A percentile compares a stretch with the other conserved stretches of the same genome.
Conservation (phyloP, 495 filamentous ascomycete genomes). For the Penicillium angulare region DNA sequence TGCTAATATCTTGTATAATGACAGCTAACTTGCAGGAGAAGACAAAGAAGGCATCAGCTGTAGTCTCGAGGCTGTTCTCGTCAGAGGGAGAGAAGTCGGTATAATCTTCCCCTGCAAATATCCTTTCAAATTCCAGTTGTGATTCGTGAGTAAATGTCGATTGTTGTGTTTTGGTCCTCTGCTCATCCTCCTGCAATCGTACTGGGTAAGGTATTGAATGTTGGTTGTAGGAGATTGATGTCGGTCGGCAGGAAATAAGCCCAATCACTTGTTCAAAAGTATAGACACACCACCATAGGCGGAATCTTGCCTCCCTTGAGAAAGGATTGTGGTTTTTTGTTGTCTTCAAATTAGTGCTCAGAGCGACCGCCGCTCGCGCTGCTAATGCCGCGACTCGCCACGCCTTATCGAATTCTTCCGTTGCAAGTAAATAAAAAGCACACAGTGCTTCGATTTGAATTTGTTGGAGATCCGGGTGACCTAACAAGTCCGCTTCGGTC, state of each 20-base stretch:
- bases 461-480: slow-evolving; percentile 51
- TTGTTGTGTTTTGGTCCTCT: slow-evolving; percentile 15
- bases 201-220: slow-evolving; percentile 54
- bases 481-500: slow-evolving; percentile 46
- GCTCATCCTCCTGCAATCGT: slow-evolving; percentile 48
- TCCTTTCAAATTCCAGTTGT: neutral
- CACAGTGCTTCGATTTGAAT: slow-evolving; percentile 56
- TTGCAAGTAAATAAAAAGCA: slow-evolving; percentile 56
- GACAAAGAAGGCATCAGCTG: neutral
- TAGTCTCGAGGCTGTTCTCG: too few relatives aligned
- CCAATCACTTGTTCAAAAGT: slow-evolving; percentile 54
- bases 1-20: neutral
- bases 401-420: slow-evolving; percentile 56
- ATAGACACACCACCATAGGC: slow-evolving; percentile 62
- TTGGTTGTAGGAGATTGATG: slow-evolving; percentile 50
- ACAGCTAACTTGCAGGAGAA: neutral
- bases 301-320: slow-evolving; percentile 55
- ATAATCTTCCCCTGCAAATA: neutral
- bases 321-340: slow-evolving; percentile 26
- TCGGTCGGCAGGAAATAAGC: slow-evolving; percentile 58
- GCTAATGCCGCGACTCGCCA: neutral
- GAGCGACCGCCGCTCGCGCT: neutral
- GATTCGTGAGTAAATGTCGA: neutral
- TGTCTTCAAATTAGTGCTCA: neutral
- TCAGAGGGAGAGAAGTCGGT: neutral